Evolutionary conservation across 2,329 filamentous ascomycete species (phyloP).

Genomic region (Alternaria gansuensis): DNA sequence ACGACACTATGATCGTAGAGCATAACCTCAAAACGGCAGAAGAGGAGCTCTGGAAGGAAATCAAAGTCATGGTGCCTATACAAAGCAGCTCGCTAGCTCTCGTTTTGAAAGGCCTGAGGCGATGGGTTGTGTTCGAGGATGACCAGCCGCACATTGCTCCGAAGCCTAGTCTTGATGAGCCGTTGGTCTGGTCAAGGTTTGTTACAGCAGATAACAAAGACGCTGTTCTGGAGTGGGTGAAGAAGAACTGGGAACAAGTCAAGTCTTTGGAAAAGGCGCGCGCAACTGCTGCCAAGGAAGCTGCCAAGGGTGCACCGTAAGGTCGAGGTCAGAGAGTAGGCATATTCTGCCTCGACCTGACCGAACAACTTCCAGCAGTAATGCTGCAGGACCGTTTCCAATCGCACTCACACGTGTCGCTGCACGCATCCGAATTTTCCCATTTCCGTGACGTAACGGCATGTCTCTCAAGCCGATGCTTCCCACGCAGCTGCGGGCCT

Average conservation of each 20-base stretch:
- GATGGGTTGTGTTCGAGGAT: slow-evolving; percentile 47
- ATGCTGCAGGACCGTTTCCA: slow-evolving; percentile 1
- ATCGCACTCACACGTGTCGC: slow-evolving; percentile 1
- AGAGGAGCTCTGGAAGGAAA: slow-evolving; percentile 54
- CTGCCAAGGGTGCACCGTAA: slow-evolving; percentile 8
- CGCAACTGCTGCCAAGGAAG: slow-evolving; percentile 26
- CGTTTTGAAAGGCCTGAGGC: slow-evolving; percentile 43
- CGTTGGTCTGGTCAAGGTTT: slow-evolving; percentile 35
- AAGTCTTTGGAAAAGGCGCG: slow-evolving; percentile 44
- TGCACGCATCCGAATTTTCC: slow-evolving; percentile 15
- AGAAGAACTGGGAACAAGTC: slow-evolving; percentile 42
- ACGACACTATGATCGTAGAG: slow-evolving; percentile 52
- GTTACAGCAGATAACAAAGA: slow-evolving; percentile 23
- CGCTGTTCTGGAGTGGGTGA: slow-evolving; percentile 42
- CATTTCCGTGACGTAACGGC: slow-evolving; percentile 21
- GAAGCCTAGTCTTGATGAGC: slow-evolving; percentile 26
- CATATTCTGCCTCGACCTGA: neutral
- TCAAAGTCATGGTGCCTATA: slow-evolving; percentile 53
- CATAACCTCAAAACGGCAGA: slow-evolving; percentile 53
- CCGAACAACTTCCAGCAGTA: slow-evolving; percentile 2
- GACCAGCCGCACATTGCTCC: slow-evolving; percentile 31
- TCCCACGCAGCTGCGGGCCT: slow-evolving; percentile 24
- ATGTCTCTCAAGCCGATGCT: slow-evolving; percentile 32
- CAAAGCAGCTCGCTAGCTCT: slow-evolving; percentile 36
- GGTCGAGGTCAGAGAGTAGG: neutral